Percentiles rank a stretch among this genome's conserved stretches.
phyloP scores from a whole-genome alignment of 805 yeast species.

The Myxozyma neotropica region DNA sequence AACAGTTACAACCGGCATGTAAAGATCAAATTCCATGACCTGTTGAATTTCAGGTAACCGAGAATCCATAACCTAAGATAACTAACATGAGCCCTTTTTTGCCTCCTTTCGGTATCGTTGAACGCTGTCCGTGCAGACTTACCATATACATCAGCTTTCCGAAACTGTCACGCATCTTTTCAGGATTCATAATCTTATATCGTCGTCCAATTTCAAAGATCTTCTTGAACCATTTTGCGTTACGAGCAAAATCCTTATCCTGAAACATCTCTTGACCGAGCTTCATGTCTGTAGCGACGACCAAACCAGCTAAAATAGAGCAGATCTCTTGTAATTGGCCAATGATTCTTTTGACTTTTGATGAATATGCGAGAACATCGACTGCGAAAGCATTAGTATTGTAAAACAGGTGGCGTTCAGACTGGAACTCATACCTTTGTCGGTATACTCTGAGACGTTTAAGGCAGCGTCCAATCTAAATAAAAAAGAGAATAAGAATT shows the following conservation, averaged over 20 bases:
- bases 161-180: conserved; percentile 73
- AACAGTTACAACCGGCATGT: conserved; percentile 71
- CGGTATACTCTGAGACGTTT: conserved; percentile 78
- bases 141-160: conserved; percentile 80
- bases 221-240: conserved; percentile 70
- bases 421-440: conserved; percentile 46
- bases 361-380: conserved; percentile 65
- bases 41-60: conserved; percentile 68
- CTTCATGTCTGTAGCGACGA: conserved; percentile 75
- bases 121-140: neutral
- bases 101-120: too few relatives aligned
- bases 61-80: conserved; percentile 64
- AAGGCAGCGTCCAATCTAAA: conserved; percentile 62
- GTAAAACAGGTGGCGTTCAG: neutral
- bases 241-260: conserved; percentile 66
- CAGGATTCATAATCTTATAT: conserved; percentile 83
- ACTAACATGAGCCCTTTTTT: neutral
- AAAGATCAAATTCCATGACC: conserved; percentile 74
- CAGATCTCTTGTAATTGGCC: conserved; percentile 75
- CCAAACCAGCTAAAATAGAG: conserved; percentile 75
- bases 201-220: conserved; percentile 79
- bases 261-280: conserved; percentile 65
- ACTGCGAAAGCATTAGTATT: conserved; percentile 43
- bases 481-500: neutral
- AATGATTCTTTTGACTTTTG: conserved; percentile 71